Conservation (phyloP, 148 eudicot genomes). For the Rhododendron ovatum region DNA sequence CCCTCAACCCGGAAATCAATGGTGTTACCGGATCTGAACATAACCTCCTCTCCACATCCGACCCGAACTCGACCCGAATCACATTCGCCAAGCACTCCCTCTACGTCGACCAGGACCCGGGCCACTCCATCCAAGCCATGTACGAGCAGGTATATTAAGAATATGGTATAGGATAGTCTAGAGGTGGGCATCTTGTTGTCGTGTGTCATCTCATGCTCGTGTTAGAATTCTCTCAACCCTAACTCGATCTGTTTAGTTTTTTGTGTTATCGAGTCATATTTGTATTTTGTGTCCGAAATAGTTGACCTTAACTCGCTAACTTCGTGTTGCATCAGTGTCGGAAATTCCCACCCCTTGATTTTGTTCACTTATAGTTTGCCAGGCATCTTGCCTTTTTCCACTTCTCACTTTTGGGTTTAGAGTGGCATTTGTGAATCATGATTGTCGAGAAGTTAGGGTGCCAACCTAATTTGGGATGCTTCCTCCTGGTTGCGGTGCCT, state of each 20-base stretch:
- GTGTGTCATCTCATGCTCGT: too few relatives aligned
- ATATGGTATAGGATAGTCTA: not conserved
- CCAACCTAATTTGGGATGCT: not conserved
- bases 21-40: conserved; percentile 33
- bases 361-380: not conserved
- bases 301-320: too few relatives aligned
- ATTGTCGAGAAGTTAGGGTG: not conserved
- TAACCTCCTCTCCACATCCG: conserved; percentile 33
- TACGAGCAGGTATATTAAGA: conserved; percentile 40
- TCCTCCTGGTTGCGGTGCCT: not conserved
- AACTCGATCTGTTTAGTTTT: too few relatives aligned
- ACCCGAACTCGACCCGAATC: conserved; percentile 22
- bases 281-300: too few relatives aligned
- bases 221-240: too few relatives aligned
- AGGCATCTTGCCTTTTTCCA: not conserved
- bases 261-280: too few relatives aligned
- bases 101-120: conserved; percentile 53
- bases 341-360: too few relatives aligned
- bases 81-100: conserved; percentile 27
- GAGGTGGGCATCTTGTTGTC: too few relatives aligned
- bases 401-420: not conserved
- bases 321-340: too few relatives aligned
- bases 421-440: not conserved
- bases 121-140: conserved; percentile 48
- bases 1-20: conserved; percentile 25